Conservation (phyloP, 2,329 filamentous ascomycete species). For the Exophiala alcalophila region DNA sequence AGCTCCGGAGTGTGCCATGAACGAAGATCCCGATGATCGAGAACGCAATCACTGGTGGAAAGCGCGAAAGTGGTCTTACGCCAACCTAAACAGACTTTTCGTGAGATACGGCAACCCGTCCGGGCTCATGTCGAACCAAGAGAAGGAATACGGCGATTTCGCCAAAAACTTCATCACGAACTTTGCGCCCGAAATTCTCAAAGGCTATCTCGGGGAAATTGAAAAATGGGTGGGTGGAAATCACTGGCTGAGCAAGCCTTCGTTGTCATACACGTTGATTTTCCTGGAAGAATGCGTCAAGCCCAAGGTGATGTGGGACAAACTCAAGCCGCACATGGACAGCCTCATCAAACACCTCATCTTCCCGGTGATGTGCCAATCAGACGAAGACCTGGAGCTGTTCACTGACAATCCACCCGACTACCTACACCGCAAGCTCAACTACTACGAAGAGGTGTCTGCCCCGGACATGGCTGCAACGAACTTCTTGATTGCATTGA, state of each 20-base stretch:
- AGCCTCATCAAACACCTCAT: conserved; percentile 91
- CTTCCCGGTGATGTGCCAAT: conserved; percentile 91
- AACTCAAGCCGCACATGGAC: conserved; percentile 88
- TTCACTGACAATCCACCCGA: conserved; percentile 94
- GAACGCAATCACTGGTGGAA: conserved; percentile 99
- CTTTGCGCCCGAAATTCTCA: conserved; percentile 93
- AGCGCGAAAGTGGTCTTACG: conserved; percentile 99
- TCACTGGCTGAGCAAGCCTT: conserved; percentile 90
- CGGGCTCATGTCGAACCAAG: conserved; percentile 69
- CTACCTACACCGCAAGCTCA: conserved; percentile 94
- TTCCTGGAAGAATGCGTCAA: conserved; percentile 97
- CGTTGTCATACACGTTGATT: conserved; percentile 86
- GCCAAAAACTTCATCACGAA: conserved; percentile 87
- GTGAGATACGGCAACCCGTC: conserved; percentile 89
- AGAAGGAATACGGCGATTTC: conserved; percentile 73
- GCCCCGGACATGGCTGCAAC: conserved; percentile 93
- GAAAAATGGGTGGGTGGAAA: conserved; percentile 97
- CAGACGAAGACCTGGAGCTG: conserved; percentile 85
- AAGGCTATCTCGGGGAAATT: conserved; percentile 89
- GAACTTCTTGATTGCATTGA: conserved; percentile 92
- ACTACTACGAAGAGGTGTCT: conserved; percentile 96
- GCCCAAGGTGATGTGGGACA: conserved; percentile 93
- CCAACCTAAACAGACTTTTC: conserved; percentile 92
- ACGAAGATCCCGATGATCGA: conserved; percentile 76
- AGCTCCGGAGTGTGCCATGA: conserved; percentile 73